Percentiles rank a stretch among this genome's conserved stretches.
These are phyloP conservation scores for Ambrosia hybrid DNA, from an alignment of 140 eudicot genomes.

Conservation along the genomic window DNA sequence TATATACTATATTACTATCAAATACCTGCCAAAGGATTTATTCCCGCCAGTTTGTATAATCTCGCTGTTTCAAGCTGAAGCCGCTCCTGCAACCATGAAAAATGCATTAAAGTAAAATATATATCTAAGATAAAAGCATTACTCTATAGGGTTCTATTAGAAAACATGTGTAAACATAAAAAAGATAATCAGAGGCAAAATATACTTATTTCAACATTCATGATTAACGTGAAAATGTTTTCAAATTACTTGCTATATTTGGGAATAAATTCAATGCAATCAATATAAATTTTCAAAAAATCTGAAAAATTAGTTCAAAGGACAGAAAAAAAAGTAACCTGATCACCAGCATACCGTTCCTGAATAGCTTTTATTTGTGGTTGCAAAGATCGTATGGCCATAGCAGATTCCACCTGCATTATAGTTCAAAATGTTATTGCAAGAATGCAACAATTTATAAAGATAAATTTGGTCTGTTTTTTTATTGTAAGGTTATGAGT, in stretches of 20 bases:
- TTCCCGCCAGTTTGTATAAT: constrained; percentile 85
- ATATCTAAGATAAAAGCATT: too few relatives aligned
- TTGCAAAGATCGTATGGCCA: constrained; percentile 95
- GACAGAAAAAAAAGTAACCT: constrained; percentile 51
- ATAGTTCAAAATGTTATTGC: neutral
- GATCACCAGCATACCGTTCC: constrained; percentile 94
- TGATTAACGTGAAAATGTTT: constrained; percentile 1
- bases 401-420: constrained; percentile 87
- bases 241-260: neutral
- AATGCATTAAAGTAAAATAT: constrained; percentile 3
- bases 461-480: too few relatives aligned
- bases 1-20: constrained; percentile 8
- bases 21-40: constrained; percentile 90
- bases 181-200: too few relatives aligned
- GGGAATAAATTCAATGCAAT: neutral
- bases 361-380: constrained; percentile 99
- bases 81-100: constrained; percentile 60
- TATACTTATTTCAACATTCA: neutral
- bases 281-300: neutral
- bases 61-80: constrained; percentile 97
- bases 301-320: neutral
- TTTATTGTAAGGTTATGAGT: neutral
- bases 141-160: too few relatives aligned
- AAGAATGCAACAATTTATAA: neutral
- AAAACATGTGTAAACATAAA: too few relatives aligned